Base-by-base conservation (phyloP, 345 rosid species). In the Citrus inodora region DNA sequence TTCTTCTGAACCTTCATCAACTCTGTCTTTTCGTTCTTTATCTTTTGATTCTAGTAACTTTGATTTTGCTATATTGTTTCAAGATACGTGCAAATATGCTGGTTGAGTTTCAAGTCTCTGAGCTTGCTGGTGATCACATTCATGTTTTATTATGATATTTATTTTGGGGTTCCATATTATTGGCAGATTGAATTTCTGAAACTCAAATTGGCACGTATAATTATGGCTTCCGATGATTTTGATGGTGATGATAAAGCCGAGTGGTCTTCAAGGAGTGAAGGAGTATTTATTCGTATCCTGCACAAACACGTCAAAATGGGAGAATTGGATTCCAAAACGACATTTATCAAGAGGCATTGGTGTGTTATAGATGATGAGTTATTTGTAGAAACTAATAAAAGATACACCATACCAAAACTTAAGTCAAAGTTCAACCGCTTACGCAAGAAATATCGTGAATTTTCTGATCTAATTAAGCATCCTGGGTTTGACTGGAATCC, bases 401-500 rank as follows among this genome's bases (percentile, higher is more conserved):
- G 74, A 48, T 70, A 70, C 13, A 70, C 60, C 19, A 59, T 70
- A 21, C 74, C 60, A 27, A 53, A 70, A 28, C 74, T 70, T 7
- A 70, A 70, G 38, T 70, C 74, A 70, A 70, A 48, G 74, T 70
- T 70, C 51, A 70, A 70, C 19, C 74, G 60, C 10, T 28, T 48
- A 51, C 37, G 60, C 24, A 70, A 70, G 74, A 70, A 70, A 51
- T 35, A 48, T 70, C 60, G 60, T 28, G 74, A 70, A 70, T 70
- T 70, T 70, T 46, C 74, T 70, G 59, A 53, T 19, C 33, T 70
- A 70, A 48, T 70, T 28, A 70, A 70, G 56, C 74, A 70, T 70
- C 33, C 38, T 27, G 74, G 74, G 8, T 70, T 70, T 53, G n/a
- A 70, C 7, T 46, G 60, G 74, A 33, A 70, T 70, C 74, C 37